Base-by-base conservation (phyloP, 2,329 filamentous ascomycete genomes). In the Zymoseptoria ardabiliae region DNA sequence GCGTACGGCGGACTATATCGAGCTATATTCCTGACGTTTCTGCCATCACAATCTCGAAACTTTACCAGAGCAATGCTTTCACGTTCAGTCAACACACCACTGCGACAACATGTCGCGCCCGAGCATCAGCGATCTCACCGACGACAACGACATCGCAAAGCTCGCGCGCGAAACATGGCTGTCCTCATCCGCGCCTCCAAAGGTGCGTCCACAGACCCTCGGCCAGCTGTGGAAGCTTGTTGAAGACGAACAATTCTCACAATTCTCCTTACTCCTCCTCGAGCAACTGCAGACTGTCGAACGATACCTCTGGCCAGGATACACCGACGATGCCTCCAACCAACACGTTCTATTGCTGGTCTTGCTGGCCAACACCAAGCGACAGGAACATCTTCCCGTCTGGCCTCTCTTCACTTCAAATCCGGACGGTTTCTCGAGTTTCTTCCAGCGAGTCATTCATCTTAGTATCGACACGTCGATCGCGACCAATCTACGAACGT, bases 241-340 rank as follows among this genome's bases (percentile, higher is more conserved):
- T 67, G 91, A 96, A 75, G 85, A 86, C 65, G 89, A 91, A 57
- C 82, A 84, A 58, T 97, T 97, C 71, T 80, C 84, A 35, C 85
- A 88, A 73, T 88, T 85, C 72, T 88, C 88, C 4, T 81, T 99
- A 21, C 78, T 96, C 64, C 83, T 90, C 23, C 81, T 99, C 58
- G 94, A 99, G 76, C 93, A 91, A 67, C 76, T 97, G 68, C 94
- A 97, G 77, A 85, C 92, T 50, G 77, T 99, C 60, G 94, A 99
- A 74, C 89, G 90, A 71, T 97, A 96, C 72, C 82, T 99, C 25
- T 99, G 94, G 94, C 94, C 94, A 52, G 90, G 89, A 55, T 99
- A 95, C 73, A 86, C 83, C 11, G 65, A 71, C 17, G 86, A 94
- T 69, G 85, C 91, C 3, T 96, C 93, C 30, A 95, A 99, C 73